Evolutionary conservation across 1,139 yeast genomes (phyloP), one percentile per base, ranked within the genome.

Genomic region (Magnusiomyces paraingens): DNA sequence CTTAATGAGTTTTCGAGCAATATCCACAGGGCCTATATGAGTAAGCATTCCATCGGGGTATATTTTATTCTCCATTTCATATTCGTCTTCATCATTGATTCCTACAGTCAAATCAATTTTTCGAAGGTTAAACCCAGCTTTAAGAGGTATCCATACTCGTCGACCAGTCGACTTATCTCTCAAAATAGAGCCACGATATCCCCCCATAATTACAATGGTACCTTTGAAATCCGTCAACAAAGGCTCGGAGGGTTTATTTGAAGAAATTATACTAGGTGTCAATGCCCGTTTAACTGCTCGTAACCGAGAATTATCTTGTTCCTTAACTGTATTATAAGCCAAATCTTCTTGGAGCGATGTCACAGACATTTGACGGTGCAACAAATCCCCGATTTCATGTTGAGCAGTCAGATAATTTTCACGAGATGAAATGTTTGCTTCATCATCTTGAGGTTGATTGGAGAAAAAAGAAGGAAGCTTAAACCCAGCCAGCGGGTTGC

Each of bases 21-120:
- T 78, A 67, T 90, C 97, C 17, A 90, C 81, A 0, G 97, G 97
- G 0, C 97, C 97, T 51, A 90, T 78, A 65, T 87, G 89, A 17
- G 86, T 81, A 56, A 90, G 69, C 71, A 90, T 79, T 1, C 94
- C 94, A 64, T 84, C 93, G 0, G 96, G 84, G 59, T 78, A 79
- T 2, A 88, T 77, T 15, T 78, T 70, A 41, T 74, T 70, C 47
- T 72, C 70, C 29, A 74, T 58, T 58, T 82, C 83, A 26, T 52
- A 46, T 60, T 79, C 83, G 64, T 86, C 96, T 52, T 81, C 81
- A 53, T 77, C 83, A 0, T 69, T 71, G 0, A 94, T 93, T 0
- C 96, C 96, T 15, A 90, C 73, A 6, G 82, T 70, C 32, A 90
- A 70, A 70, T 86, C 82, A 56, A 84, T 80, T 63, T 82, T 85